phyloP scores from a whole-genome alignment of 768 basidiomycete species.

The Auricularia sp. region DNA sequence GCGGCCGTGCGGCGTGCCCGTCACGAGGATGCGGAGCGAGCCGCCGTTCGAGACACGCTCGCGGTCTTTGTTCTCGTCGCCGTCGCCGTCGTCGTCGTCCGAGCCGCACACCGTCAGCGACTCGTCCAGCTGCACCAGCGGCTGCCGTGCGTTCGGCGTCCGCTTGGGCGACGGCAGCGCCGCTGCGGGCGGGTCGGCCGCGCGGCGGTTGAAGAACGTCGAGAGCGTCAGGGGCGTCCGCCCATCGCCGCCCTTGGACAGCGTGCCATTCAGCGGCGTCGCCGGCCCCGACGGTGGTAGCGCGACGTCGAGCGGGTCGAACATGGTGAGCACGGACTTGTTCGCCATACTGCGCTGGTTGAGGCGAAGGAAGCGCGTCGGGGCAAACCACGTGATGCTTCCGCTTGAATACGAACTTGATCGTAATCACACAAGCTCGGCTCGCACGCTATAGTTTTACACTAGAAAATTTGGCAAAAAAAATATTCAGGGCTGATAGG shows the following conservation, averaged over 20 bases:
- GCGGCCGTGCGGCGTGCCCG: neutral
- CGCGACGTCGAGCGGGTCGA: neutral
- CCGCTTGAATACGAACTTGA: neutral
- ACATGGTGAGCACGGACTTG: neutral
- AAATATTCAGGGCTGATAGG: too few species aligned
- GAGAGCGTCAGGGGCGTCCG: neutral
- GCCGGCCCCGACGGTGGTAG: neutral
- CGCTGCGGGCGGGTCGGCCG: neutral
- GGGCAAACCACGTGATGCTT: neutral
- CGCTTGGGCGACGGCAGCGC: neutral
- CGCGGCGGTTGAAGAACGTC: neutral
- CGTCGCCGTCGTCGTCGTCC: neutral
- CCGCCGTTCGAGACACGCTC: neutral
- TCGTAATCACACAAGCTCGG: neutral
- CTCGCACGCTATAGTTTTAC: neutral
- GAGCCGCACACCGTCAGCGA: neutral
- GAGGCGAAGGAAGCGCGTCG: neutral
- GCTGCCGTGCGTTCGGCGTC: neutral
- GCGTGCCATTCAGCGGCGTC: neutral
- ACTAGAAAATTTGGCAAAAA: neutral
- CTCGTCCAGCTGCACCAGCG: constrained; percentile 1
- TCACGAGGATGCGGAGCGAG: neutral
- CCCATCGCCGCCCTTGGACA: neutral
- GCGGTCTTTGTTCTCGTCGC: neutral
- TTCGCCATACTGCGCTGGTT: neutral